A percentile compares a stretch with the other conserved stretches of the same genome.
Evolutionary conservation across 495 filamentous ascomycete genomes (phyloP).

Genomic region (Penicillium manginii): DNA sequence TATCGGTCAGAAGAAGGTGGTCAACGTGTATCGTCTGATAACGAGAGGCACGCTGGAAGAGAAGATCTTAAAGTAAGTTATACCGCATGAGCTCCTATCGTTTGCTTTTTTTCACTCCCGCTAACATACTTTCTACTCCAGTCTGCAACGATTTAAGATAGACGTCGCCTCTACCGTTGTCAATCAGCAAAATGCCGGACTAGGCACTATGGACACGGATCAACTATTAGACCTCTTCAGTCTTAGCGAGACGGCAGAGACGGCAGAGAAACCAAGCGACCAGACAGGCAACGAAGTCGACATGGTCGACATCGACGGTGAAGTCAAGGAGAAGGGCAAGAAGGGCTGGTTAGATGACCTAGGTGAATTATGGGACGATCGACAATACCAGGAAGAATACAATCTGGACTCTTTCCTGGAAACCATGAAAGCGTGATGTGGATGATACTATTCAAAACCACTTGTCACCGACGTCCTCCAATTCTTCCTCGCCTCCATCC

Average conservation of each 20-base stretch:
- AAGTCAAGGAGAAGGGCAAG: constrained; percentile 93
- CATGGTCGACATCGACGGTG: constrained; percentile 90
- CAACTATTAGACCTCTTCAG: constrained; percentile 97
- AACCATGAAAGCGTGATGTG: constrained; percentile 70
- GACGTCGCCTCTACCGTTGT: constrained; percentile 98
- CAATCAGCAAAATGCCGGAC: constrained; percentile 96
- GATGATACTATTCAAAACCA: neutral
- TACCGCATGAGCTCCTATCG: neutral
- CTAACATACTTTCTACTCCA: constrained; percentile 41
- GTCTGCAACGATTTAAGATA: constrained; percentile 98
- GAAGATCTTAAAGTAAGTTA: constrained; percentile 87
- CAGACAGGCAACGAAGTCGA: constrained; percentile 73
- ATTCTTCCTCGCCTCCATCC: neutral
- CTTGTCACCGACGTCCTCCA: neutral
- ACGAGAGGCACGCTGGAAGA: constrained; percentile 95
- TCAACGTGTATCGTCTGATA: constrained; percentile 98
- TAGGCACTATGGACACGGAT: constrained; percentile 96
- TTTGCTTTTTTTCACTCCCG: neutral
- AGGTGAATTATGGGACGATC: constrained; percentile 95
- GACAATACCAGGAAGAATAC: constrained; percentile 96
- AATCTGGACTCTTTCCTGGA: constrained; percentile 90
- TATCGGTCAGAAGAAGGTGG: constrained; percentile 99
- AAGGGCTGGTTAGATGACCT: constrained; percentile 94
- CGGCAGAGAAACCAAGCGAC: constrained; percentile 64
- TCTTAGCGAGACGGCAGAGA: constrained; percentile 75